Evolutionary conservation across 1,284 basidiomycete species (phyloP).

Genomic region (Cerrena zonata): DNA sequence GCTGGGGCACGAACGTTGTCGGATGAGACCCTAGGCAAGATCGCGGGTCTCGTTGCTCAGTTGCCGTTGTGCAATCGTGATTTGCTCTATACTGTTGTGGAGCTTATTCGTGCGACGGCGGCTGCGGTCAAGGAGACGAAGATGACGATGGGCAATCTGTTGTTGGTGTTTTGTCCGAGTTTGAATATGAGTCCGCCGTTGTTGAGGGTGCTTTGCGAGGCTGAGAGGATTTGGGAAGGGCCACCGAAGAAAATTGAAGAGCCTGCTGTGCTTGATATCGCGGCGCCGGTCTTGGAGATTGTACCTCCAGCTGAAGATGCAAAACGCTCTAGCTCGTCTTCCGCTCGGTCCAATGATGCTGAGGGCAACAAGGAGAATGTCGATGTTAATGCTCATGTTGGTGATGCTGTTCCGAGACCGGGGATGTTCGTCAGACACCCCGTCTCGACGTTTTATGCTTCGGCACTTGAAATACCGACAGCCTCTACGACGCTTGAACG

Average conservation of each 20-base stretch:
- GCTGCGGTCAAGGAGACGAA: conserved; percentile 62
- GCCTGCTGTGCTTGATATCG: neutral
- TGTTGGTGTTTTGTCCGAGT: conserved; percentile 77
- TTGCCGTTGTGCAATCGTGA: conserved; percentile 71
- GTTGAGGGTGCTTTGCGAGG: conserved; percentile 68
- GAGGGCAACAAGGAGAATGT: neutral
- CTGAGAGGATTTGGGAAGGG: conserved; percentile 56
- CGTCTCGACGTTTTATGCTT: conserved; percentile 8
- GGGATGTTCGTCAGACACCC: conserved; percentile 6
- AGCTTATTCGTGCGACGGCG: conserved; percentile 67
- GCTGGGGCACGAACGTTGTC: conserved; percentile 55
- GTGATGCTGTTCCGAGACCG: neutral
- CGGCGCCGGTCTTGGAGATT: neutral
- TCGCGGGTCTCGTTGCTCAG: conserved; percentile 55
- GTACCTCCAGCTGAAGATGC: neutral
- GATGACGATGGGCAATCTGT: conserved; percentile 78
- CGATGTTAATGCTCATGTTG: neutral
- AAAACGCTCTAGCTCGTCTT: neutral
- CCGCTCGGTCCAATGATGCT: neutral
- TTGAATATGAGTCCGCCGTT: conserved; percentile 74
- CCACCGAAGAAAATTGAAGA: neutral
- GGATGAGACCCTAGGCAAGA: conserved; percentile 41
- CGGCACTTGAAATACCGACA: conserved; percentile 3
- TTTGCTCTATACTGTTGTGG: conserved; percentile 64
- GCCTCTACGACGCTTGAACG: neutral